phyloP scores from a whole-genome alignment of 345 rosid genomes.

The Conringia planisiliqua region DNA sequence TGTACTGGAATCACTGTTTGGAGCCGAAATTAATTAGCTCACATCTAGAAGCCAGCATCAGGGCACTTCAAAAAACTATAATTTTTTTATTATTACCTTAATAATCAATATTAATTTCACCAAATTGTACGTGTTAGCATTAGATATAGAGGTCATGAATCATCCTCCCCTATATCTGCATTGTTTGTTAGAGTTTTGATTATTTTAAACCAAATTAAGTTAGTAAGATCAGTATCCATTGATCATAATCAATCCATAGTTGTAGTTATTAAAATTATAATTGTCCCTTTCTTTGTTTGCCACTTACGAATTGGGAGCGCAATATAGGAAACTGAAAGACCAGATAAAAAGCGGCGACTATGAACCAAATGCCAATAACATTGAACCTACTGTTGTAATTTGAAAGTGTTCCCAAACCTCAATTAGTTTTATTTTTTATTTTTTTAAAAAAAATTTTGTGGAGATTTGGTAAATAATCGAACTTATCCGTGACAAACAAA shows the following conservation, averaged over 20 bases:
- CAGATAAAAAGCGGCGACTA: neutral
- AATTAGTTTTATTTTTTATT: neutral
- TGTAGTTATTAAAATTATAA: conserved; percentile 16
- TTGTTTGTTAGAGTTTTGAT: neutral
- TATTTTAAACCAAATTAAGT: neutral
- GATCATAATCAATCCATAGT: neutral
- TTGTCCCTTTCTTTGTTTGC: conserved; percentile 25
- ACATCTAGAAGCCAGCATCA: neutral
- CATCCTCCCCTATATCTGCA: conserved; percentile 15
- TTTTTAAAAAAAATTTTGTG: no score
- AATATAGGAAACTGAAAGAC: conserved; percentile 2
- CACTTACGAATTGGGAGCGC: conserved; percentile 25
- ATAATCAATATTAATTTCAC: neutral
- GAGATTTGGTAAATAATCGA: no score
- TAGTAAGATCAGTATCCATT: neutral
- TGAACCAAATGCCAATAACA: neutral
- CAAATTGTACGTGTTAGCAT: neutral
- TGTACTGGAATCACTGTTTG: neutral
- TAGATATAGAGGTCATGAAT: conserved; percentile 14
- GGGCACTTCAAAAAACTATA: neutral
- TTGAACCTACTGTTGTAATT: conserved; percentile 1
- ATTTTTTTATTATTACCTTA: neutral
- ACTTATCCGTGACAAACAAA: no score
- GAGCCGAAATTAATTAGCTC: neutral
- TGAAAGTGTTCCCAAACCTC: neutral